Base-by-base conservation (phyloP, 2,329 filamentous ascomycete species). In the Clonostachys byssicola region DNA sequence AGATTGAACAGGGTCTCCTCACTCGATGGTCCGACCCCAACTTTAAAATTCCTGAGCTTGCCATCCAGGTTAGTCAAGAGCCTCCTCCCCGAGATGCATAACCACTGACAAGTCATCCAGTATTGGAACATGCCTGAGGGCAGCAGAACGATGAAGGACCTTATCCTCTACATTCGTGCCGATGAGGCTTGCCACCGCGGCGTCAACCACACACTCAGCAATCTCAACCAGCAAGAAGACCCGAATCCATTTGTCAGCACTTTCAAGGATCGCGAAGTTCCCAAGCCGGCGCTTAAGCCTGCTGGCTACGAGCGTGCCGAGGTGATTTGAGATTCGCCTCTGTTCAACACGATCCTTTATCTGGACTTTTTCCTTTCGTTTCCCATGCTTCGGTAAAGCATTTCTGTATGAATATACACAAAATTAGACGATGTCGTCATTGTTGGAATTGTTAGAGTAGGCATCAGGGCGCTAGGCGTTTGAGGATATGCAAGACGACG, bases 111-210 rank as follows among this genome's bases (percentile, higher is more conserved):
- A 35, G 8, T 13, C 14, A 12, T 30, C 54, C 52, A 70, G 62
- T 99, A 99, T 70, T 99, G 92, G 90, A 83, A 88, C 40, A 96
- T 99, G 84, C 91, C 92, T 0, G 86, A 96, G 63, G 87, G 83
- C 3, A 75, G 86, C 49, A 80, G 85, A 23, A 88, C 83, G 2
- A 96, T 99, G 89, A 81, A 78, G 57, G 90, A 97, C 60, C 68
- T 97, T 51, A 77, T 97, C 45, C 71, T 94, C 44, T 96, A 97
- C 64, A 88, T 96, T 55, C 80, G 92, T 33, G 89, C 88, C n/a
- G 88, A 92, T 48, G 91, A 96, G 67, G 89, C 89, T 5, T 88
- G 89, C 63, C 91, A 95, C 61, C 80, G 94, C 34, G 94, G 96
- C 61, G 92, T 97, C 57, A 97, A 99, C 69, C 94, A 99, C 65